These are phyloP conservation scores for Tetraselmis chui DNA, from an alignment of 139 green algal genomes.

Conservation along the genomic window DNA sequence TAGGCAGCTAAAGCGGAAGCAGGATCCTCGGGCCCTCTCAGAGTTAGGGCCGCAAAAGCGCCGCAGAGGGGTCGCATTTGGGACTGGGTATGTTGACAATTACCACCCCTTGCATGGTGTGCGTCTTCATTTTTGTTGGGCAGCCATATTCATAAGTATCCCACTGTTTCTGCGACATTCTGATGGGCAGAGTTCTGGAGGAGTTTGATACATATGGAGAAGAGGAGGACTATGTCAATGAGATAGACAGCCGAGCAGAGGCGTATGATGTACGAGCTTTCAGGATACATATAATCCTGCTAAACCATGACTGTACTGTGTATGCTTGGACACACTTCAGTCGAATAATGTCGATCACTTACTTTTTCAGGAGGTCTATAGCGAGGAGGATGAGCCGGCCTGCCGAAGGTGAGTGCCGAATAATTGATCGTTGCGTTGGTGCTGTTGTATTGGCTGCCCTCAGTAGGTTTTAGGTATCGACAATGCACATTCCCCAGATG, in stretches of 20 bases:
- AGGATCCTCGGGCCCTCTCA: background rate
- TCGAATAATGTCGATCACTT: too few species aligned
- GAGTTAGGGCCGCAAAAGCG: constrained; percentile 23
- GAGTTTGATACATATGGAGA: constrained; percentile 59
- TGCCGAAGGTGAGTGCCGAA: too few species aligned
- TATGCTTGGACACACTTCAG: too few species aligned
- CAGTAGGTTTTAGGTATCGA: too few species aligned
- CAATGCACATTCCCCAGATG: constrained; percentile 7
- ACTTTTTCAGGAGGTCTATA: background rate
- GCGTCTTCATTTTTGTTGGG: too few species aligned
- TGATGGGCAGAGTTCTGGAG: constrained; percentile 46
- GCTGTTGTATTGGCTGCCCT: too few species aligned
- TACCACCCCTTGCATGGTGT: too few species aligned
- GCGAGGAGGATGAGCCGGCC: background rate
- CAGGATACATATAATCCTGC: background rate
- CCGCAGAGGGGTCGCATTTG: constrained; percentile 71
- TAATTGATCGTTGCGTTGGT: too few species aligned
- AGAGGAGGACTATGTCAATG: constrained; percentile 7
- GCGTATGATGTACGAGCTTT: background rate
- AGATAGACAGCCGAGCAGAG: background rate
- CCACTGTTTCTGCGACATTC: too few species aligned
- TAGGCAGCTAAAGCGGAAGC: constrained; percentile 34
- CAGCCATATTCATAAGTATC: too few species aligned
- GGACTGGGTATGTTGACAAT: constrained; percentile 51
- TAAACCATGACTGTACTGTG: too few species aligned